phyloP scores from a whole-genome alignment of 148 eudicot genomes.

The Dysphania ambrosioides region DNA sequence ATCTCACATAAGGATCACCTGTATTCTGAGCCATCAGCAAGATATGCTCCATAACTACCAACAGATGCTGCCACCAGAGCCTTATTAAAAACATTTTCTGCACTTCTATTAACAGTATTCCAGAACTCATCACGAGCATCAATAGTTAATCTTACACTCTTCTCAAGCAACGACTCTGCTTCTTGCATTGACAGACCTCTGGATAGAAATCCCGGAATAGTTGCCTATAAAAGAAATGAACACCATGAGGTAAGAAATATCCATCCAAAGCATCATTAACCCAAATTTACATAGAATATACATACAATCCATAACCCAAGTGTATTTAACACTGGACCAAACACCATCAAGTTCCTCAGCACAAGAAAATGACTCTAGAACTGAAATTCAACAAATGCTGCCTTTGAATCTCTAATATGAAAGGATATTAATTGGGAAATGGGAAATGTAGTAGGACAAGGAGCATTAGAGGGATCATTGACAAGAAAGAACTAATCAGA shows the following conservation, averaged over 20 bases:
- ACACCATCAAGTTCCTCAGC: neutral
- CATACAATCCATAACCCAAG: neutral
- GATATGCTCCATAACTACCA: slow-evolving; percentile 95
- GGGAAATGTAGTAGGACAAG: neutral
- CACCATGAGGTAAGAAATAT: neutral
- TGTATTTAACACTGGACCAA: neutral
- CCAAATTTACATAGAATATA: neutral
- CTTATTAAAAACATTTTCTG: slow-evolving; percentile 42
- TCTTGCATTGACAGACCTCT: slow-evolving; percentile 68
- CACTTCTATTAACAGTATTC: slow-evolving; percentile 34
- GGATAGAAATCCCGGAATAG: slow-evolving; percentile 75
- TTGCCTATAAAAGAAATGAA: slow-evolving; percentile 41
- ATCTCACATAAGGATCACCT: slow-evolving; percentile 31
- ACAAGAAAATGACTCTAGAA: neutral
- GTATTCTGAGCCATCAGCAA: slow-evolving; percentile 95
- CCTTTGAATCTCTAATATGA: neutral
- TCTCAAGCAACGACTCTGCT: slow-evolving; percentile 55
- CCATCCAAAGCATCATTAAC: neutral
- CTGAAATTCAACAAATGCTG: neutral
- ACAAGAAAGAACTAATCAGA: neutral
- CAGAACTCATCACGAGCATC: slow-evolving; percentile 79
- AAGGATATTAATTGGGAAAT: too few relatives aligned
- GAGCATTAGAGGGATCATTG: neutral
- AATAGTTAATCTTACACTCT: slow-evolving; percentile 63
- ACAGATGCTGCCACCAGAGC: slow-evolving; percentile 89